Evolutionary conservation across 129 eudicot species (phyloP), one percentile per base, ranked within the genome.

Genomic region (Rutidosis leptorrhynchoides): DNA sequence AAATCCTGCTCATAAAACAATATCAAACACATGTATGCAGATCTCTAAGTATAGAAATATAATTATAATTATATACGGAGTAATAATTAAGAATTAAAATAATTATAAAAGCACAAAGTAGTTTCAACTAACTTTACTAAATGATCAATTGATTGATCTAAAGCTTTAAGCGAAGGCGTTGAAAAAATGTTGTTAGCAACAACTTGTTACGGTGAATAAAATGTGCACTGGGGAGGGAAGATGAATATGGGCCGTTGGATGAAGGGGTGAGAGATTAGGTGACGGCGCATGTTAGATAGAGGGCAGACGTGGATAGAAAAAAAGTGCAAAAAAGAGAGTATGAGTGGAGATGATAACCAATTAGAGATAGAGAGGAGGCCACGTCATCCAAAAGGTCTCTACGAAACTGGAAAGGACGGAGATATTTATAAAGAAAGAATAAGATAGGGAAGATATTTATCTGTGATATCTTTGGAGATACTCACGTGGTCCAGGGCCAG

Each of bases 241-340:
- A 23, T 75, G 28, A 61, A 48, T 8, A 9, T 48, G 79, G 46
- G 35, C 74, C 74, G 79, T 74, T 48, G 32, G 73, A 35, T 74
- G 67, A 20, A 4, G 10, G 45, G 53, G 63, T 33, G 21, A 37
- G 70, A 6, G 16, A 6, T 23, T 25, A 25, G 35, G 33, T 8
- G 25, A 29, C 3, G 53, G 78, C 73, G 74, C 55, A 58, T 4
- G 79, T 75, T 75, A 75, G 74, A 33, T 2, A 10, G 25, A 15
- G 60, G 51, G 74, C 74, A 67, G 64, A 75, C 74, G 79, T 75
- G 79, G 79, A 75, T n/a, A 7, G 21, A 37, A 29, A 75, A 75
- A 75, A 75, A 75, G 74, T 75, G 79, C 79, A 75, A 67, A 74
- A 74, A 48, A 25, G 78, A 69, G 70, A 48, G 77, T 40, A 70